Conservation (phyloP, 2,329 filamentous ascomycete species). For the Ambrosiella beaveri region DNA sequence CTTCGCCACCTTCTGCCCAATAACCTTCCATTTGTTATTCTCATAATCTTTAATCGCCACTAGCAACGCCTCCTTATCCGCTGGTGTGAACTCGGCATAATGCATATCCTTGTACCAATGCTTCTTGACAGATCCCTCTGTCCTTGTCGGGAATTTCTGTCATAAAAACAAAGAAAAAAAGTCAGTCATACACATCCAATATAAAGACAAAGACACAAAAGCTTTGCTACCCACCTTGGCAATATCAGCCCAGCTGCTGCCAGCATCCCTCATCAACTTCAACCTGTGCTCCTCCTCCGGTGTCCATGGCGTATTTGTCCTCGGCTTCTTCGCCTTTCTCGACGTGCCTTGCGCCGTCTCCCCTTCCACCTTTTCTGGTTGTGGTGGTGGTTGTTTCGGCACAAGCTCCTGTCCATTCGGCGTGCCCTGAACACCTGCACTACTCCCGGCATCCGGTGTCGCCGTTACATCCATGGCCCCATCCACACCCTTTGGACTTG, state of each 20-base stretch:
- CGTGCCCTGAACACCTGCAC: too few species aligned
- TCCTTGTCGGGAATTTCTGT: conserved; percentile 78
- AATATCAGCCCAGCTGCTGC: conserved; percentile 94
- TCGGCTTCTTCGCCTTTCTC: conserved; percentile 58
- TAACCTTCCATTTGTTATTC: conserved; percentile 95
- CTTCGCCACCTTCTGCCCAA: conserved; percentile 92
- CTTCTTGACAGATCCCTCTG: conserved; percentile 96
- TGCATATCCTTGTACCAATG: conserved; percentile 99
- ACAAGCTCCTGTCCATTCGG: too few species aligned
- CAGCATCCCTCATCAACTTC: conserved; percentile 85
- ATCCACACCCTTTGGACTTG: too few species aligned
- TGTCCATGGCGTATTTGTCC: conserved; percentile 98
- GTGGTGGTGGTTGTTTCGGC: neutral
- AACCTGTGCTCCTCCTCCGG: conserved; percentile 81
- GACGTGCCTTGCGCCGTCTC: neutral
- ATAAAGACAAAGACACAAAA: neutral
- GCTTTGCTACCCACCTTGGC: conserved; percentile 77
- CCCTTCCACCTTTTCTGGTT: conserved; percentile 11
- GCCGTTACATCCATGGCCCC: too few species aligned
- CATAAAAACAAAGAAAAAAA: neutral
- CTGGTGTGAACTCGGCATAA: conserved; percentile 94
- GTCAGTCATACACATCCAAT: neutral
- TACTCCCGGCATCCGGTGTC: too few species aligned
- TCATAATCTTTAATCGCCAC: conserved; percentile 98
- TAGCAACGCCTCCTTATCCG: conserved; percentile 72